These are phyloP conservation scores for Oryza australiensis DNA, from an alignment of 176 grass and related monocot genomes.

Conservation along the genomic window DNA sequence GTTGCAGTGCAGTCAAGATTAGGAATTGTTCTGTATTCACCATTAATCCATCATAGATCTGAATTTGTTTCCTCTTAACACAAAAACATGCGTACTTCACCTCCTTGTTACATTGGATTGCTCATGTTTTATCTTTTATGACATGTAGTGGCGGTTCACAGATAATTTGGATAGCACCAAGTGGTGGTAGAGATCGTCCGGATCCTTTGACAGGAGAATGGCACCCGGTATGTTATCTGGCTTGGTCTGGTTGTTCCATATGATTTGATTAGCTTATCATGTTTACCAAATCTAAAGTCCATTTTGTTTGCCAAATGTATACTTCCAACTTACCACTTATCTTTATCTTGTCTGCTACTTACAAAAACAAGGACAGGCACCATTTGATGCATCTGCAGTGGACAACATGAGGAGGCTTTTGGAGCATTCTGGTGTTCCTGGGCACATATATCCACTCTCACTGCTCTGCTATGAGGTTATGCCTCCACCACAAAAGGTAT, in stretches of 20 bases:
- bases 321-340: conserved; percentile 10
- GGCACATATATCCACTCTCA: conserved; percentile 90
- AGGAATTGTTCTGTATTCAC: neutral
- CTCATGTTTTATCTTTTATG: conserved; percentile 23
- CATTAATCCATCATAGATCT: neutral
- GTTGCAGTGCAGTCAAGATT: neutral
- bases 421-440: conserved; percentile 72
- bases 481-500: conserved; percentile 90
- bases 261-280: conserved; percentile 17
- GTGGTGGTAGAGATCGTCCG: conserved; percentile 95
- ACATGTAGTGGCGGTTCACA: conserved; percentile 77
- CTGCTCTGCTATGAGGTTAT: conserved; percentile 95
- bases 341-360: conserved; percentile 34
- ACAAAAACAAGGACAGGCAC: conserved; percentile 69
- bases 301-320: conserved; percentile 8
- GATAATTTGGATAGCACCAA: conserved; percentile 95
- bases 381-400: conserved; percentile 85
- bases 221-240: conserved; percentile 68
- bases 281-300: neutral
- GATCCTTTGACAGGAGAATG: conserved; percentile 80
- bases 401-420: conserved; percentile 99
- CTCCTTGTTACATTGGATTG: conserved; percentile 14
- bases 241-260: conserved; percentile 35
- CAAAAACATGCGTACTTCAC: conserved; percentile 1
- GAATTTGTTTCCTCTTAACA: conserved; percentile 13